Conservation (phyloP, 2,329 filamentous ascomycete genomes). For the Pseudogymnoascus pannorum region DNA sequence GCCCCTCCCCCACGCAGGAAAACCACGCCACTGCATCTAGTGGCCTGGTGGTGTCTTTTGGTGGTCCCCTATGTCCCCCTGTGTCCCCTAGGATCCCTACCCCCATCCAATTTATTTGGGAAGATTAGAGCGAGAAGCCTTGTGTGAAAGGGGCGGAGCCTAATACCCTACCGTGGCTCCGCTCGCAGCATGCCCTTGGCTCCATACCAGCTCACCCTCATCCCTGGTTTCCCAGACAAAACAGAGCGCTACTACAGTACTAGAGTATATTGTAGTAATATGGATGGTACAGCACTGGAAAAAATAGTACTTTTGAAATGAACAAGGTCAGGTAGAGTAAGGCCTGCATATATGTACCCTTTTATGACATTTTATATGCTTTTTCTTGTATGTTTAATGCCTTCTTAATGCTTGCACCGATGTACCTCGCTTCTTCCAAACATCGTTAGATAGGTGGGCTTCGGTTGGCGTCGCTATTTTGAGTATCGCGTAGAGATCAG, state of each 20-base stretch:
- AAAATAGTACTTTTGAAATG: neutral
- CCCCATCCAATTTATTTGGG: neutral
- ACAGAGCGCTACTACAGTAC: neutral
- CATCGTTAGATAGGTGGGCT: constrained; percentile 2
- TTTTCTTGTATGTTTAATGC: constrained; percentile 1
- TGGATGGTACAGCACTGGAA: neutral
- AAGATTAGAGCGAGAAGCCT: neutral
- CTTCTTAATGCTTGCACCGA: neutral
- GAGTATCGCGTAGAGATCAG: constrained; percentile 4
- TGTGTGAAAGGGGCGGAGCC: constrained; percentile 7
- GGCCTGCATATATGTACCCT: neutral
- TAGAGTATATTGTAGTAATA: too few relatives aligned
- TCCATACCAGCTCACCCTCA: neutral
- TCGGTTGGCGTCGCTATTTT: constrained; percentile 8
- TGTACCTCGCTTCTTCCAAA: constrained; percentile 3
- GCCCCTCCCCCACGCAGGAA: constrained; percentile 3
- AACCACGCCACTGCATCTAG: constrained; percentile 6
- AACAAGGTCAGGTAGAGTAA: neutral
- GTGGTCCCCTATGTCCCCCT: neutral
- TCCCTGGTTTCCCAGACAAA: constrained; percentile 2
- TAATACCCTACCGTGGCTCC: constrained; percentile 3
- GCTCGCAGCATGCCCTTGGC: neutral
- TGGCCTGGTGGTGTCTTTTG: neutral
- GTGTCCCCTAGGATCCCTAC: neutral
- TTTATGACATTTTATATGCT: neutral